Conservation (phyloP, 2,329 filamentous ascomycete species). For the Botrytis hyacinthi region DNA sequence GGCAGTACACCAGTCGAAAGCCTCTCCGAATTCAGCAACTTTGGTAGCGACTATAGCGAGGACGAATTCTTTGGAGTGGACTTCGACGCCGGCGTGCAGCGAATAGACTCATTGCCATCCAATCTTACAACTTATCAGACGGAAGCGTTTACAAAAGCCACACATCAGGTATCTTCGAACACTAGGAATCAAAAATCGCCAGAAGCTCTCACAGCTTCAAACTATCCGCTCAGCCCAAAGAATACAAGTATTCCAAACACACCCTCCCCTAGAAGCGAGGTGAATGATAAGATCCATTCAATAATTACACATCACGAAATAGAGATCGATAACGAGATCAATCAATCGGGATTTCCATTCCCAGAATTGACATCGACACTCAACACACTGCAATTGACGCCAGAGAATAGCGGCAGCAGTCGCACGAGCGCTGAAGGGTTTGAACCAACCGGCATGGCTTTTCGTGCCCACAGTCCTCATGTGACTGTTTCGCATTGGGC, state of each 20-base stretch:
- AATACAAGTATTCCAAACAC: slow-evolving; percentile 34
- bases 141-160: slow-evolving; percentile 24
- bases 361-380: slow-evolving; percentile 23
- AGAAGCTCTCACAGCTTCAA: slow-evolving; percentile 26
- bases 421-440: slow-evolving; percentile 37
- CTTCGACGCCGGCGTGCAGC: slow-evolving; percentile 35
- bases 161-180: slow-evolving; percentile 26
- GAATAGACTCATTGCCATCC: slow-evolving; percentile 29
- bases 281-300: slow-evolving; percentile 27
- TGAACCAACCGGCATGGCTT: slow-evolving; percentile 31
- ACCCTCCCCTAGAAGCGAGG: slow-evolving; percentile 29
- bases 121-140: slow-evolving; percentile 24
- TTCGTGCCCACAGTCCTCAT: slow-evolving; percentile 29
- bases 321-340: slow-evolving; percentile 27
- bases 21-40: slow-evolving; percentile 35
- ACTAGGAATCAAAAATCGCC: slow-evolving; percentile 23
- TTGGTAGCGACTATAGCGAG: slow-evolving; percentile 36
- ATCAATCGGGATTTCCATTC: slow-evolving; percentile 25
- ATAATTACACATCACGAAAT: slow-evolving; percentile 32
- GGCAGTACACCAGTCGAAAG: slow-evolving; percentile 35
- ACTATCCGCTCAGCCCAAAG: slow-evolving; percentile 36
- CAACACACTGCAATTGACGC: slow-evolving; percentile 34
- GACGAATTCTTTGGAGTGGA: slow-evolving; percentile 40
- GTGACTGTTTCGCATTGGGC: slow-evolving; percentile 34
- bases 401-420: slow-evolving; percentile 38